Conservation (phyloP, 805 yeast genomes). For the Diddensiella santjacobensis region DNA sequence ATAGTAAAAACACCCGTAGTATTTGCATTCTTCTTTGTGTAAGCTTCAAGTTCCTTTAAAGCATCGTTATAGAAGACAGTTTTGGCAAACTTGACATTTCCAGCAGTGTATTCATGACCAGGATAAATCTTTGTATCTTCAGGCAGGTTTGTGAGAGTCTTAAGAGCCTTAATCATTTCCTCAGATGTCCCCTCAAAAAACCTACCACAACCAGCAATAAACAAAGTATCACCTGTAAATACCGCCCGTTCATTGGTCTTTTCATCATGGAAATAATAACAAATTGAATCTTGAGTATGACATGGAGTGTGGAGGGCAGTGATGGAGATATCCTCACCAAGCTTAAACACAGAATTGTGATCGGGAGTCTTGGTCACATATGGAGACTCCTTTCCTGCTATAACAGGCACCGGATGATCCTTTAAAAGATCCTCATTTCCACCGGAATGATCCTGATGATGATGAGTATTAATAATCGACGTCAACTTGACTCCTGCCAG, state of each 20-base stretch:
- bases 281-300: conserved; percentile 94
- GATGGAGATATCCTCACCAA: conserved; percentile 63
- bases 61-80: conserved; percentile 54
- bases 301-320: conserved; percentile 94
- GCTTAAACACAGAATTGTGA: conserved; percentile 54
- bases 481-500: conserved; percentile 47
- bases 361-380: conserved; percentile 66
- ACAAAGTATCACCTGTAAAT: conserved; percentile 94
- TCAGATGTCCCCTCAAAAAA: conserved; percentile 87
- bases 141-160: conserved; percentile 57
- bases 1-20: conserved; percentile 88
- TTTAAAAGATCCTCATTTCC: conserved; percentile 54
- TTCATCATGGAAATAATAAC: conserved; percentile 72
- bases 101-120: conserved; percentile 92
- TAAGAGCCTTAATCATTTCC: conserved; percentile 73
- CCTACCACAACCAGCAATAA: conserved; percentile 93
- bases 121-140: conserved; percentile 73
- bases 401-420: conserved; percentile 47
- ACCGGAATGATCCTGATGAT: conserved; percentile 92
- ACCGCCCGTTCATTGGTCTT: conserved; percentile 64
- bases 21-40: conserved; percentile 51
- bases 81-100: conserved; percentile 75
- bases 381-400: conserved; percentile 83
- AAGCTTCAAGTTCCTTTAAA: conserved; percentile 51
- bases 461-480: conserved; percentile 92